A percentile compares a stretch with the other conserved stretches of the same genome.
Conservation (phyloP, 2,329 filamentous ascomycete species). For the Microdochium nivale region DNA sequence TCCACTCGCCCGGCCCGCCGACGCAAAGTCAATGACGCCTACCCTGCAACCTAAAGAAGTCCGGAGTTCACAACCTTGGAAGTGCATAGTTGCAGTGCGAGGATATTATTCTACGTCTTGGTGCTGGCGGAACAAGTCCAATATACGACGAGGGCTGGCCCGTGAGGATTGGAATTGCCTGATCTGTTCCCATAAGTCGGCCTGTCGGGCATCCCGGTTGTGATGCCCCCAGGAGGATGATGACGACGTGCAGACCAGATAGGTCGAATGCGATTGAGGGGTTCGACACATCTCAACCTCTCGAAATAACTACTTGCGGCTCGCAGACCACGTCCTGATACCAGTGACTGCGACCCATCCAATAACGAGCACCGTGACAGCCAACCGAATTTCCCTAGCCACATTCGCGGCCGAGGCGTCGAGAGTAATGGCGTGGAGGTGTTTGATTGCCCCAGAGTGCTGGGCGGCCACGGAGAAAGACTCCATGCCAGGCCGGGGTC, state of each 20-base stretch:
- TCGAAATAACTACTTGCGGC: constrained; percentile 1
- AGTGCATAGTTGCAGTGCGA: too few relatives aligned
- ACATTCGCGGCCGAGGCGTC: neutral
- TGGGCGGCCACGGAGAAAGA: constrained; percentile 23
- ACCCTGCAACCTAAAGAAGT: neutral
- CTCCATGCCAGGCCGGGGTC: constrained; percentile 16
- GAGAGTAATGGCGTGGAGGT: constrained; percentile 20
- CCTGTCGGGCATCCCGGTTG: too few relatives aligned
- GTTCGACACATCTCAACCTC: neutral
- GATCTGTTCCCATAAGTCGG: too few relatives aligned
- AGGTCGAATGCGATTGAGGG: too few relatives aligned
- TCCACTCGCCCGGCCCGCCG: neutral
- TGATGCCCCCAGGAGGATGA: too few relatives aligned
- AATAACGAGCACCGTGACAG: neutral
- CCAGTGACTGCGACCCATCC: constrained; percentile 22
- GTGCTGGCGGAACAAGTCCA: too few relatives aligned
- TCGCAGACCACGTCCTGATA: constrained; percentile 12
- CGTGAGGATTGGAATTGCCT: too few relatives aligned
- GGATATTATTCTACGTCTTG: too few relatives aligned
- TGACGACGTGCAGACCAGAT: too few relatives aligned
- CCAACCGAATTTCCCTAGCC: neutral
- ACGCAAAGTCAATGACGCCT: neutral
- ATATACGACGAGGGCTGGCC: too few relatives aligned
- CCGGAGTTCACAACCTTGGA: too few relatives aligned
- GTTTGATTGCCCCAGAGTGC: constrained; percentile 24